Percentiles rank a stretch among this genome's conserved stretches.
phyloP scores from a whole-genome alignment of 768 basidiomycete genomes.

The Leucocoprinus birnbaumii region DNA sequence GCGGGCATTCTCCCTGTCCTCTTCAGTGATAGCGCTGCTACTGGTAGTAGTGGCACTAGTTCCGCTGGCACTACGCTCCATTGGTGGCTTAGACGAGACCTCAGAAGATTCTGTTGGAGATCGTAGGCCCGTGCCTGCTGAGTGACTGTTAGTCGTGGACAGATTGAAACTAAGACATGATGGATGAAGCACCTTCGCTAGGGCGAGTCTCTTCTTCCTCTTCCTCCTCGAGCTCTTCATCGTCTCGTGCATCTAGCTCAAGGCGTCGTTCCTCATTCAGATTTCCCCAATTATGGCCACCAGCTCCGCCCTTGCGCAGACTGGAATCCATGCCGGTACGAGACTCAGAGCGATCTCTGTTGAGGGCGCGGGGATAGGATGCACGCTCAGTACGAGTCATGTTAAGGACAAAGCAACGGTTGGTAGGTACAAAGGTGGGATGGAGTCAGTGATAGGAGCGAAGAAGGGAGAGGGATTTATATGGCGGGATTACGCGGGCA shows the following conservation, averaged over 20 bases:
- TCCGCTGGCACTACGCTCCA: constrained; percentile 36
- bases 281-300: constrained; percentile 85
- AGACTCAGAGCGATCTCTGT: constrained; percentile 77
- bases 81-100: not conserved
- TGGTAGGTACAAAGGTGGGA: constrained; percentile 12
- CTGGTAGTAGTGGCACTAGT: constrained; percentile 3
- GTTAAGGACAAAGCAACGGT: constrained; percentile 14
- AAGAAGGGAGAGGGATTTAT: constrained; percentile 19
- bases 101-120: not conserved
- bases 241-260: constrained; percentile 55
- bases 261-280: constrained; percentile 59
- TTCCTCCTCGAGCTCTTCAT: constrained; percentile 48
- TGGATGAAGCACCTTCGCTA: not conserved
- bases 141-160: not conserved
- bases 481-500: constrained; percentile 13
- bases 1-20: constrained; percentile 62
- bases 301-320: constrained; percentile 76
- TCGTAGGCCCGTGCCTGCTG: not conserved
- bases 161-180: too few relatives aligned
- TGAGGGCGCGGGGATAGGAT: constrained; percentile 64
- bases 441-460: constrained; percentile 8
- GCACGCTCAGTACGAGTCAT: constrained; percentile 86
- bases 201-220: constrained; percentile 12
- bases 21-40: constrained; percentile 34
- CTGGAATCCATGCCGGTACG: constrained; percentile 73